phyloP scores from a whole-genome alignment of 73 alveolate genomes.

The Tetrahymena malaccensis region DNA sequence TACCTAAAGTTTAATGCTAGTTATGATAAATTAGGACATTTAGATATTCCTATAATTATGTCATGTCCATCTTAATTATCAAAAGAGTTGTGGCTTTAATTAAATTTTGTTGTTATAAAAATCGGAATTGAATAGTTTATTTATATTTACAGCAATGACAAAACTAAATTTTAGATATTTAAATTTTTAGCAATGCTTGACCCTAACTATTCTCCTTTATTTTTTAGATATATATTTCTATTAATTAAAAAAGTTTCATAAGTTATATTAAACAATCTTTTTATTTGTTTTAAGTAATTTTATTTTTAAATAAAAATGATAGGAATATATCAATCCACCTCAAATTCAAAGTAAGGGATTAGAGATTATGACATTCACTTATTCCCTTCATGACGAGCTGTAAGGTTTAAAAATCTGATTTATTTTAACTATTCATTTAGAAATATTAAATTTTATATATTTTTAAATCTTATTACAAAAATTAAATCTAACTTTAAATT shows the following conservation, averaged over 20 bases:
- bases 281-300: no score
- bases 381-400: neutral
- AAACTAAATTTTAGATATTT: no score
- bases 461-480: no score
- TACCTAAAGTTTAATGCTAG: neutral
- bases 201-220: neutral
- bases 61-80: neutral
- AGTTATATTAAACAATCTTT: no score
- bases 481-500: neutral
- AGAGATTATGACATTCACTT: neutral
- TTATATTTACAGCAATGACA: neutral
- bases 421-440: neutral
- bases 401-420: no score
- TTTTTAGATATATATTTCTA: neutral
- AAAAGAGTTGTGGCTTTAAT: neutral
- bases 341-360: no score
- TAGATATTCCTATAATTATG: neutral
- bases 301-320: no score
- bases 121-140: neutral
- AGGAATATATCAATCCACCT: no score
- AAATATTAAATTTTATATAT: no score
- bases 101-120: no score
- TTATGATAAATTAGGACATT: neutral
- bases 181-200: no score
- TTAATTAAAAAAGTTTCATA: no score